phyloP scores from a whole-genome alignment of 192 early-diverging fungal species.

The Paraglomus brasilianum region DNA sequence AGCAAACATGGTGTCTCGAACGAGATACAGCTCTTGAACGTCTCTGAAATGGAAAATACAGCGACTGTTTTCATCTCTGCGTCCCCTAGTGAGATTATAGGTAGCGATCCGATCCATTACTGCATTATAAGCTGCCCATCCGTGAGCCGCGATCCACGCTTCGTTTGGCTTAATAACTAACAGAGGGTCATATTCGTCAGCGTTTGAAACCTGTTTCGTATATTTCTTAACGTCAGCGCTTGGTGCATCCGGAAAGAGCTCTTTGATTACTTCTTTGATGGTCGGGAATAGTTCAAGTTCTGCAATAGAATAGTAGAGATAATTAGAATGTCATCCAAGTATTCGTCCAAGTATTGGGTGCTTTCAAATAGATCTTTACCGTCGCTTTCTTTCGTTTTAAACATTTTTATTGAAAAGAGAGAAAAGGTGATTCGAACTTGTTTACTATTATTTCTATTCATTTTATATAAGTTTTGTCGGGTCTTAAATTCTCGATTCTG shows the following conservation, averaged over 20 bases:
- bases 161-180: slow-evolving; percentile 4
- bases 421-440: too few species aligned
- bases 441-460: too few species aligned
- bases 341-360: slow-evolving; percentile 6
- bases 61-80: slow-evolving; percentile 5
- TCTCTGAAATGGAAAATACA: slow-evolving; percentile 9
- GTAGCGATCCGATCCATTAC: neutral
- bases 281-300: slow-evolving; percentile 9
- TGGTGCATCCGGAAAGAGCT: neutral
- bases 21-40: neutral
- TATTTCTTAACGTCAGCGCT: slow-evolving; percentile 3
- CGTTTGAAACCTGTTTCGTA: slow-evolving; percentile 10
- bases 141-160: neutral
- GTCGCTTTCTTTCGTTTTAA: neutral
- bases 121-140: neutral
- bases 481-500: too few species aligned
- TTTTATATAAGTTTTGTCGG: too few species aligned
- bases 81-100: slow-evolving; percentile 1
- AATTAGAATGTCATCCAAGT: slow-evolving; percentile 11
- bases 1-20: neutral
- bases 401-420: neutral
- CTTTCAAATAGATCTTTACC: slow-evolving; percentile 16
- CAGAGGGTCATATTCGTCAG: neutral
- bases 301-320: slow-evolving; percentile 11
- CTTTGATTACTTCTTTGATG: slow-evolving; percentile 15